Conservation (phyloP, 306 rosid genomes). For the Erythrophleum fordii region DNA sequence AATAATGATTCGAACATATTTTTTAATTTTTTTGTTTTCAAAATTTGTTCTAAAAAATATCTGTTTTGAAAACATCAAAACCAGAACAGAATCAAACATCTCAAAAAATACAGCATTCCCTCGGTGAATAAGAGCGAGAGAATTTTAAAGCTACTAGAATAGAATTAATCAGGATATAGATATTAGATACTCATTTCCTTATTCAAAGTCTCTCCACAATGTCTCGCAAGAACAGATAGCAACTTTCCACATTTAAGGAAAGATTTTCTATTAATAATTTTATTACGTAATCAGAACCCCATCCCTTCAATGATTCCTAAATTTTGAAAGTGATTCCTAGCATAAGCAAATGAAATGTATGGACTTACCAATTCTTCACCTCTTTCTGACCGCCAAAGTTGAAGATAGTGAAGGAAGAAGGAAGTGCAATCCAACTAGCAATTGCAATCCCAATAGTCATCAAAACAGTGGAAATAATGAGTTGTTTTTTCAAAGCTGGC, state of each 20-base stretch:
- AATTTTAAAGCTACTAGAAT: not conserved
- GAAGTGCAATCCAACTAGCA: constrained; percentile 81
- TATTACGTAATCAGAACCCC: not conserved
- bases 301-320: not conserved
- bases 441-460: constrained; percentile 85
- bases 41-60: too few relatives aligned
- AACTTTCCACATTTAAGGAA: not conserved
- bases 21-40: too few relatives aligned
- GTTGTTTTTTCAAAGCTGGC: constrained; percentile 90
- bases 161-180: not conserved
- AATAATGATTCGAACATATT: too few relatives aligned
- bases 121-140: not conserved
- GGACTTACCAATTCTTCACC: constrained; percentile 74
- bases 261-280: not conserved
- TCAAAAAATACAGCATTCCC: not conserved
- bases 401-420: constrained; percentile 85
- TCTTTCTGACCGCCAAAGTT: constrained; percentile 83
- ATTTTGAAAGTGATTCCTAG: not conserved
- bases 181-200: not conserved
- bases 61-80: too few relatives aligned
- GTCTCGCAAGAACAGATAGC: not conserved
- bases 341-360: not conserved
- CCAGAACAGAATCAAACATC: too few relatives aligned
- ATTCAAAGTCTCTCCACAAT: not conserved
- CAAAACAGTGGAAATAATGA: constrained; percentile 75